Base-by-base conservation (phyloP, 2,329 filamentous ascomycete genomes). In the Cladobotryum mycophilum region DNA sequence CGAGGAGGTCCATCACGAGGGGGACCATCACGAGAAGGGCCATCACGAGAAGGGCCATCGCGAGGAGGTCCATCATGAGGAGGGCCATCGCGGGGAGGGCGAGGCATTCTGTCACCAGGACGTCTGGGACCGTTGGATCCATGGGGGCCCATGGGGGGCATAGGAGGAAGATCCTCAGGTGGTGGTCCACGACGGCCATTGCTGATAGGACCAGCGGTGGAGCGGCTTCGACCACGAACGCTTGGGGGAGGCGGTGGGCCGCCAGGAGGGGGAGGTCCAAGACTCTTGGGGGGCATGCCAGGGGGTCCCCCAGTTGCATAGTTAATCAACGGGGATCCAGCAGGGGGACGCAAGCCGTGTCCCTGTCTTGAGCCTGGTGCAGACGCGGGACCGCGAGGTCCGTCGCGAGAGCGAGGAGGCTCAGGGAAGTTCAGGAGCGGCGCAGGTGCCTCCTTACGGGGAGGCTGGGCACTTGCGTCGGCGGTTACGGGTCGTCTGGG, bases 361-460 rank as follows among this genome's bases (percentile, higher is more conserved):
- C 80, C 81, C 53, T 45, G 45, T 22, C 48, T 51, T 9, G 48
- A 41, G 12, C 40, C 43, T 3, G 52, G 48, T 5, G 43, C 41
- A 12, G 50, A 45, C 13, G 45, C 45, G 17, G 41, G 42, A 36
- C n/a, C 18, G 8, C 22, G 33, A 15, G 76, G 76, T 14, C 76
- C 72, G 45, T 78, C 76, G 43, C 71, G 73, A 48, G 71, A 67
- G 60, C 76, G 76, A 64, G 84, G 75, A 15, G 84, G 84, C 54
- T 86, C 83, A 45, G 77, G 74, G 60, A 84, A 86, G 60, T 88
- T 86, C 30, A 90, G 68, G 5, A 90, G 73, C 1, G 86, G 85
- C 54, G 81, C 47, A 3, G 52, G 82, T 3, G 75, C 74, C 58
- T 61, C 64, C 11, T 67, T 58, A 9, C 58, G 60, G 25, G 56